Conservation (phyloP, 495 filamentous ascomycete genomes). For the Xylaria intraflava region DNA sequence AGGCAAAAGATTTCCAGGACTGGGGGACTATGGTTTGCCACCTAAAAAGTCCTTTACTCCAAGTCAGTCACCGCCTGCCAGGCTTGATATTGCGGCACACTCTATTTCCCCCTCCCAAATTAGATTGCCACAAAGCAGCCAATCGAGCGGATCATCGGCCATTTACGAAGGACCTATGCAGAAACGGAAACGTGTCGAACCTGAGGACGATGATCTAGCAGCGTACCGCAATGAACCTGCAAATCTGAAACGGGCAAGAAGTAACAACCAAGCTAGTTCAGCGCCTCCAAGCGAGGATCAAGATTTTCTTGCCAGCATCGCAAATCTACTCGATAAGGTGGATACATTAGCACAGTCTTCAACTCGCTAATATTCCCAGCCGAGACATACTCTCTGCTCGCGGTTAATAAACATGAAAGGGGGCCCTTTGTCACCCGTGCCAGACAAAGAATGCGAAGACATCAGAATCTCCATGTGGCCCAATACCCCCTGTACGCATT, state of each 20-base stretch:
- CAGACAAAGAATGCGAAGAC: not conserved
- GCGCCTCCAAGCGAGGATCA: conserved; percentile 7
- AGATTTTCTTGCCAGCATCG: conserved; percentile 20
- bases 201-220: conserved; percentile 13
- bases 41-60: conserved; percentile 12
- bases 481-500: not conserved
- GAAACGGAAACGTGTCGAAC: conserved; percentile 19
- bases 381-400: not conserved
- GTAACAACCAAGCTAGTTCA: conserved; percentile 1
- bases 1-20: conserved; percentile 20
- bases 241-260: conserved; percentile 17
- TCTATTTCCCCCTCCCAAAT: not conserved
- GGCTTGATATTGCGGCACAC: not conserved
- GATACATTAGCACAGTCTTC: conserved; percentile 1
- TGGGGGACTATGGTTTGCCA: conserved; percentile 23
- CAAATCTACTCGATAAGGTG: conserved; percentile 14
- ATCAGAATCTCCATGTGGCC: not conserved
- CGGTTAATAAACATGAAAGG: not conserved
- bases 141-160: conserved; percentile 10
- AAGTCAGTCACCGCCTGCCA: conserved; percentile 13
- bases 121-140: not conserved
- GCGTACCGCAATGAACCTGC: conserved; percentile 8
- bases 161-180: conserved; percentile 2
- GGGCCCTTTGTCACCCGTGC: not conserved
- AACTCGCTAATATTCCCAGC: not conserved